phyloP scores from a whole-genome alignment of 768 basidiomycete genomes.

The Hortiboletus campestris region DNA sequence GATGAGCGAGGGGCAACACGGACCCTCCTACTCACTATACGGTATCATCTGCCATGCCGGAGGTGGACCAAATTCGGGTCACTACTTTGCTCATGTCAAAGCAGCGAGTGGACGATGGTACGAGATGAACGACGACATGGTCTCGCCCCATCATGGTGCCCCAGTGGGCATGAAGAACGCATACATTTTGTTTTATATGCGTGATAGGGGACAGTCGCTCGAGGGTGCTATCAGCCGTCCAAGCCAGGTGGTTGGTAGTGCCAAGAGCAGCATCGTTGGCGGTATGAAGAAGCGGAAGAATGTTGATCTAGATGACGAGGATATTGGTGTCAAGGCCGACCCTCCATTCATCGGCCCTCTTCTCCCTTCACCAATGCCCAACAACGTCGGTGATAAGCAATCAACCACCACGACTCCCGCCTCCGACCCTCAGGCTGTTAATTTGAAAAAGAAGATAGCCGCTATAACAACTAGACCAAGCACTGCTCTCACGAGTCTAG shows the following conservation, averaged over 20 bases:
- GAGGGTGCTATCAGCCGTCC: constrained; percentile 52
- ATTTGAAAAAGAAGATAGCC: constrained; percentile 54
- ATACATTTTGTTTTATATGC: constrained; percentile 91
- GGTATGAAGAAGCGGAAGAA: constrained; percentile 49
- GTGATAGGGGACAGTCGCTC: constrained; percentile 71
- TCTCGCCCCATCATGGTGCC: constrained; percentile 41
- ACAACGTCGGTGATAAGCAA: constrained; percentile 13
- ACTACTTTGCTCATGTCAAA: constrained; percentile 88
- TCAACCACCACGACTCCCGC: constrained; percentile 10
- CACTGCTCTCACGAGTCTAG: constrained; percentile 38
- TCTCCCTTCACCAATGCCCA: constrained; percentile 47
- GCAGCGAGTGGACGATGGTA: constrained; percentile 71
- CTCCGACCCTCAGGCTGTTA: constrained; percentile 52
- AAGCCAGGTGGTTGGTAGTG: constrained; percentile 14
- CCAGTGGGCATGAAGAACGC: constrained; percentile 75
- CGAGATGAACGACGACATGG: constrained; percentile 92
- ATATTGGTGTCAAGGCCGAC: constrained; percentile 48
- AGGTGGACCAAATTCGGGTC: constrained; percentile 89
- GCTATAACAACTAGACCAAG: constrained; percentile 32
- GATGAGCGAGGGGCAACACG: constrained; percentile 81
- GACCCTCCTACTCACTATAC: constrained; percentile 82
- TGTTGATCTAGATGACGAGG: constrained; percentile 45
- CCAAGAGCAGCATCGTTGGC: constrained; percentile 42
- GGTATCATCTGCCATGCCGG: constrained; percentile 94
- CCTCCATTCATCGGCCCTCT: constrained; percentile 64